These are phyloP conservation scores for Tremella yokohamensis DNA, from an alignment of 768 basidiomycete genomes.

Conservation along the genomic window DNA sequence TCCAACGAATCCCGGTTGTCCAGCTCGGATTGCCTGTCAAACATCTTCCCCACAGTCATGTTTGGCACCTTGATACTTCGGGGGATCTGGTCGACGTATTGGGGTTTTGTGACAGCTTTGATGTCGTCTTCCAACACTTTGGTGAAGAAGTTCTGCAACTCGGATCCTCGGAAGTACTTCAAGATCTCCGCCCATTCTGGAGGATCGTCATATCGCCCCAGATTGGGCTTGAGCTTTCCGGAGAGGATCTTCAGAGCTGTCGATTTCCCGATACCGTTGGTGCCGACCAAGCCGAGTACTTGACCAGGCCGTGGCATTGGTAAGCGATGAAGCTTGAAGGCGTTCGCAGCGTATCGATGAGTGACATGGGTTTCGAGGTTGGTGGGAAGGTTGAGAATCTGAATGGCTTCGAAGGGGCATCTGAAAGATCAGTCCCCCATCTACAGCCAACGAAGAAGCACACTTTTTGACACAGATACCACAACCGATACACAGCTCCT, in stretches of 20 bases:
- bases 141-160: conserved; percentile 99
- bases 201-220: conserved; percentile 95
- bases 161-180: conserved; percentile 96
- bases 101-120: conserved; percentile 97
- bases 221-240: conserved; percentile 95
- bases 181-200: conserved; percentile 99
- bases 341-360: conserved; percentile 95
- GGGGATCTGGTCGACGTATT: conserved; percentile 99
- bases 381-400: conserved; percentile 97
- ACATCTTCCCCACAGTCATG: conserved; percentile 83
- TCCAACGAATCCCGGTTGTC: conserved; percentile 78
- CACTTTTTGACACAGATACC: conserved; percentile 99
- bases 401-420: conserved; percentile 98
- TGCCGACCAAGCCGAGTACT: conserved; percentile 96
- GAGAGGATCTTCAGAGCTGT: conserved; percentile 95
- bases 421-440: conserved; percentile 53
- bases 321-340: conserved; percentile 97
- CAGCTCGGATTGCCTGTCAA: conserved; percentile 78
- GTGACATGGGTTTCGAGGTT: conserved; percentile 94
- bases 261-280: conserved; percentile 99
- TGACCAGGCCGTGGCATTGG: conserved; percentile 96
- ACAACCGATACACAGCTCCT: conserved; percentile 97
- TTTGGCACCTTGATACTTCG: conserved; percentile 81
- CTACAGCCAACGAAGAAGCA: conserved; percentile 42
- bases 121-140: conserved; percentile 98